Base-by-base conservation (phyloP, 2,329 filamentous ascomycete genomes). In the Ceratocystis huliohia region DNA sequence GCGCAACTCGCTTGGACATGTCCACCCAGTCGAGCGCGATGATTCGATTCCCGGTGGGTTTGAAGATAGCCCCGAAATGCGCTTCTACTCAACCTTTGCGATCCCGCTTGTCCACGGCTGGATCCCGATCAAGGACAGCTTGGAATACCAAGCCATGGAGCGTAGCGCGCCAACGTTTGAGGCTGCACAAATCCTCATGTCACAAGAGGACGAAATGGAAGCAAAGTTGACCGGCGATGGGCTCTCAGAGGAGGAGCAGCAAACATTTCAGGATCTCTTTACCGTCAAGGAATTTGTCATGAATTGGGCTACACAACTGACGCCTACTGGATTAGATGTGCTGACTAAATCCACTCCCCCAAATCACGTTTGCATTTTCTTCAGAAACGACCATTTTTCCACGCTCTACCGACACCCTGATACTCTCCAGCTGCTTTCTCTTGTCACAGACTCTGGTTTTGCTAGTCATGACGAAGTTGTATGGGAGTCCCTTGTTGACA, bases 341-440 rank as follows among this genome's bases (percentile, higher is more conserved):
- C 86, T 97, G 48, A 82, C 81, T 0, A 83, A 84, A 63, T 85
- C 82, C 5, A 81, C 96, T 67, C 78, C 82, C 13, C 87, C 91
- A 0, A 93, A 91, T 1, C 85, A 88, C 1, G 84, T 96, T 69
- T 90, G 90, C 0, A 97, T 99, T 63, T 77, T 99, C 1, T 99
- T 99, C 78, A 85, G 94, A 30, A 99, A 99, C 72, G 93, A 99
- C 73, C 94, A 99, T 74, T 99, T 99, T 73, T 91, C 91, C 53
- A 97, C 93, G 0, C 75, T 99, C 0, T 96, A 96, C 75, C 90
- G 92, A 68, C 91, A 97, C 71, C 91, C 93, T 0, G 79, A 86
- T 57, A 90, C 87, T 0, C 80, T 84, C 50, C 82, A 89, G 70
- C 80, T 97, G 1, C 83, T 93, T 69, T 91, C 89, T 0, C 78